A percentile compares a stretch with the other conserved stretches of the same genome.
These are phyloP conservation scores for Arachnomyces sp. DNA, from an alignment of 2,329 filamentous ascomycete genomes.

Conservation along the genomic window DNA sequence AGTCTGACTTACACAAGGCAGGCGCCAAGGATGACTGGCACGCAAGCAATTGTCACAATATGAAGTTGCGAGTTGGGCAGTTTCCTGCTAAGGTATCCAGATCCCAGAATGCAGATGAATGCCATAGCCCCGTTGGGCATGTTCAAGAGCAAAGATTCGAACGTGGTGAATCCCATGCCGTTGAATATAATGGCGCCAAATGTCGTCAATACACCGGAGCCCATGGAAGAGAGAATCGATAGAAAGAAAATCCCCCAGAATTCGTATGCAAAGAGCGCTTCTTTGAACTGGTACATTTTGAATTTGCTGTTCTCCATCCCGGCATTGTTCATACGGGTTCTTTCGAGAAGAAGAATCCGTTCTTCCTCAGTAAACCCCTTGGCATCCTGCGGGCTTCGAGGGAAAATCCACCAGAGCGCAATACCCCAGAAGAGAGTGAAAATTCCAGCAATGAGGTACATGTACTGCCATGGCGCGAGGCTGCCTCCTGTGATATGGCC, in stretches of 20 bases:
- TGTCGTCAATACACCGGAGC: no score
- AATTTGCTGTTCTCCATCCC: slow-evolving; percentile 64
- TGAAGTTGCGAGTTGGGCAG: slow-evolving; percentile 53
- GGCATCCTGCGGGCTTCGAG: slow-evolving; percentile 54
- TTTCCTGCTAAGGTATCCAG: slow-evolving; percentile 51
- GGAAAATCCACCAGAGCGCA: slow-evolving; percentile 45
- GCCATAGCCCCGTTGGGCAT: slow-evolving; percentile 31
- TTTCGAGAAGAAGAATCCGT: slow-evolving; percentile 58
- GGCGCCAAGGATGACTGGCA: slow-evolving; percentile 58
- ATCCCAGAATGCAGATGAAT: slow-evolving; percentile 35
- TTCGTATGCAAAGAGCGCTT: slow-evolving; percentile 35
- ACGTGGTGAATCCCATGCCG: slow-evolving; percentile 33
- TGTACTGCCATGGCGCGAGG: slow-evolving; percentile 59
- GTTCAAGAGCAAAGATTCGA: slow-evolving; percentile 30
- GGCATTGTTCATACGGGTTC: slow-evolving; percentile 65
- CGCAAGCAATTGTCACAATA: slow-evolving; percentile 53
- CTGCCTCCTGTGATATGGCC: slow-evolving; percentile 50
- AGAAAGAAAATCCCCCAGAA: slow-evolving; percentile 27
- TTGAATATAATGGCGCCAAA: no score
- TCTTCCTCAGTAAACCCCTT: slow-evolving; percentile 59
- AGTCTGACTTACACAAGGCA: neutral
- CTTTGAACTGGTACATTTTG: slow-evolving; percentile 57
- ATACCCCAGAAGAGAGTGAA: slow-evolving; percentile 50
- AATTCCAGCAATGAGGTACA: slow-evolving; percentile 57
- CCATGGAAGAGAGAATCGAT: neutral